These are phyloP conservation scores for Tylopilus sp. DNA, from an alignment of 768 basidiomycete genomes.

Conservation along the genomic window DNA sequence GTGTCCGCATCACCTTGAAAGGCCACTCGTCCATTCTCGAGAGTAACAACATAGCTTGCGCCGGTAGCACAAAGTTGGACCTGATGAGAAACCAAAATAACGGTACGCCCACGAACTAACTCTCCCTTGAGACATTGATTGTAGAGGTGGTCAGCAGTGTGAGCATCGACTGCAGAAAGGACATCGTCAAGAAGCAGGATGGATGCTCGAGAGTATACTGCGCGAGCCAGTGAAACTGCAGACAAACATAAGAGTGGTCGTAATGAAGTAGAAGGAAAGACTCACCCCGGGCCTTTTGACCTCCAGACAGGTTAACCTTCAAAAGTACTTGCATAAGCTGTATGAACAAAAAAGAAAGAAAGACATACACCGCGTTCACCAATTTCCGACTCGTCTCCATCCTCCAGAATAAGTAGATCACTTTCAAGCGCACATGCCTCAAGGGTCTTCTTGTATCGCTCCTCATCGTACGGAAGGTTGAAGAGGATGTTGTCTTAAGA, in stretches of 20 bases:
- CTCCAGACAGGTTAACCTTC: slow-evolving; percentile 41
- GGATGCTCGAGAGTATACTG: slow-evolving; percentile 86
- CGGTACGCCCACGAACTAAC: slow-evolving; percentile 71
- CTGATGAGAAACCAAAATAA: slow-evolving; percentile 92
- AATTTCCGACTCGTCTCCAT: slow-evolving; percentile 85
- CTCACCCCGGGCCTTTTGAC: slow-evolving; percentile 65
- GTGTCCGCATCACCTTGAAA: slow-evolving; percentile 65
- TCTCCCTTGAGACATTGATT: slow-evolving; percentile 77
- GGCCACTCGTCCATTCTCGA: slow-evolving; percentile 66
- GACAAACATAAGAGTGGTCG: neutral
- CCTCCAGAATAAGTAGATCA: slow-evolving; percentile 80
- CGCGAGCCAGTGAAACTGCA: slow-evolving; percentile 71
- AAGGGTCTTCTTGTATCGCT: slow-evolving; percentile 74
- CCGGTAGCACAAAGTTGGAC: slow-evolving; percentile 83
- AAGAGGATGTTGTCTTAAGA: slow-evolving; percentile 70
- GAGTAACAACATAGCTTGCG: slow-evolving; percentile 77
- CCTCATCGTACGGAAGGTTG: slow-evolving; percentile 66
- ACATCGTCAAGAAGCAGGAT: slow-evolving; percentile 85
- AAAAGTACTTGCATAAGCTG: neutral
- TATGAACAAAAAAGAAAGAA: neutral
- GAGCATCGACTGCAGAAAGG: slow-evolving; percentile 70
- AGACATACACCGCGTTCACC: slow-evolving; percentile 72
- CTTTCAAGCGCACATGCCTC: slow-evolving; percentile 71
- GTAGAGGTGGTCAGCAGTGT: slow-evolving; percentile 81
- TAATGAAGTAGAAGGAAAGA: neutral